A percentile compares a stretch with the other conserved stretches of the same genome.
These are phyloP conservation scores for Dunaliella primolecta DNA, from an alignment of 139 green algal species.

Conservation along the genomic window DNA sequence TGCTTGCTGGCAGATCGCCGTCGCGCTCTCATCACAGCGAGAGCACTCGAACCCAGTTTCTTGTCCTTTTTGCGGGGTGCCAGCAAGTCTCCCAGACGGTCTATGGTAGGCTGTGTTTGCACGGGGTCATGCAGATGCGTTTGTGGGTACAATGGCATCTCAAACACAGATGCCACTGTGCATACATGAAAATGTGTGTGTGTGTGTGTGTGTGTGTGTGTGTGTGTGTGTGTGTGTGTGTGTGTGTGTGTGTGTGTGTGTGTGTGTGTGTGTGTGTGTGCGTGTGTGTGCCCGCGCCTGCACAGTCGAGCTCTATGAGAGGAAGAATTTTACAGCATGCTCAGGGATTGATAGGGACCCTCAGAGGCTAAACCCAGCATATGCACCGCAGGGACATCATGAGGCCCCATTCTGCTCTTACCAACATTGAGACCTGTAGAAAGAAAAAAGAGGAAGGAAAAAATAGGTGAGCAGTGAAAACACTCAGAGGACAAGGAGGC, in stretches of 20 bases:
- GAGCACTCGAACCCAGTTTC: neutral
- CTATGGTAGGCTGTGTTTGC: neutral
- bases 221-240: neutral
- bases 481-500: neutral
- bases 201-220: neutral
- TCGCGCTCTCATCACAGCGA: neutral
- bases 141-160: neutral
- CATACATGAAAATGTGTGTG: neutral
- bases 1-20: neutral
- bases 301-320: neutral
- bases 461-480: neutral
- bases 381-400: neutral
- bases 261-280: neutral
- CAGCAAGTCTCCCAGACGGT: conserved; percentile 7
- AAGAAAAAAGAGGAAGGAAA: neutral
- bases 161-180: no score
- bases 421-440: neutral
- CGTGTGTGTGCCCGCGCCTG: neutral
- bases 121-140: neutral
- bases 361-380: no score
- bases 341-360: no score
- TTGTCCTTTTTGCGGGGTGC: neutral
- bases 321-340: no score
- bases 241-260: neutral
- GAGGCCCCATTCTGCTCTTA: no score